Base-by-base conservation (phyloP, 371 early-diverging fungal genomes). In the Lichtheimia ramosa region DNA sequence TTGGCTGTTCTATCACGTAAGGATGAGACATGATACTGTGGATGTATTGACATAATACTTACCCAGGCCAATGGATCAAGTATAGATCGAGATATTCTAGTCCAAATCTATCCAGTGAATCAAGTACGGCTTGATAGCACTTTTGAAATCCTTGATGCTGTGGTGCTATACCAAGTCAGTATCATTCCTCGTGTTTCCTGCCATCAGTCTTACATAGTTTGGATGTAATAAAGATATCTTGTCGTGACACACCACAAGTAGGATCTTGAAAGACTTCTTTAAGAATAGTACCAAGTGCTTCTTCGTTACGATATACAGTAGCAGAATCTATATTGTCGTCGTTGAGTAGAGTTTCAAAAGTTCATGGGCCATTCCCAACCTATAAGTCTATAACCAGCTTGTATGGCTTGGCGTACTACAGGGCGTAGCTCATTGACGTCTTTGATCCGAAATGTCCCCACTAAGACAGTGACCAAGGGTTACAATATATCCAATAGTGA, bases 171-270 rank as follows among this genome's bases (percentile, higher is more conserved):
- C 10, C 21, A 21, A 6, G 5, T 18, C 15, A 57, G 43, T 14
- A 51, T 40, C 3, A 14, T 55, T 41, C 41, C 25, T 5, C 14
- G 6, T 2, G 20, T 41, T 40, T 4, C 2, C 14, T 23, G 12
- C 5, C 23, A 40, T 7, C 23, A 23, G 5, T 43, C 71, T 64
- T 83, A 89, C 92, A 83, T 46, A 99, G 84, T 70, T 99, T 99
- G 51, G 93, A 92, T 0, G 96, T 95, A 49, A 99, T 83, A 82
- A 97, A 99, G 2, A 99, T 48, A 24, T 96, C 95, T 40, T 87
- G 63, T n/a, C 99, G 80, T 41, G 73, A 63, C 0, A 95, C 59
- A n/a, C 68, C 71, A 20, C 83, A 81, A 3, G 72, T 61, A 12
- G 71, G 62, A 48, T 88, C 77, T 3, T 65, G 62, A 51, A 97